Conservation (phyloP, 2,329 filamentous ascomycete species). For the Fusarium odoratissimum region DNA sequence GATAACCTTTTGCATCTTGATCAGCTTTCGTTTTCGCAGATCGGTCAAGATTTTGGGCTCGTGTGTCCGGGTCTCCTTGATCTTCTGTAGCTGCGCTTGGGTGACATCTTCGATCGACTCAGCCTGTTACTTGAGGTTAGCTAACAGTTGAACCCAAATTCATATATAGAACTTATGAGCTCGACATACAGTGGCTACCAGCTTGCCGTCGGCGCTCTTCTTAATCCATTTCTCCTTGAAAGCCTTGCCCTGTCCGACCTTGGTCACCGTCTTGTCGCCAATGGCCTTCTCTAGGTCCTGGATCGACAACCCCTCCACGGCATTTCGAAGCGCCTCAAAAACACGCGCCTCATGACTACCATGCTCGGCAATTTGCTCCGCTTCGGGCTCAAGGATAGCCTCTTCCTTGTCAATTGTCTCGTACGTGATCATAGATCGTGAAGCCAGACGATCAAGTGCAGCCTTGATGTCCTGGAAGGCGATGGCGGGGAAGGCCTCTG, state of each 20-base stretch:
- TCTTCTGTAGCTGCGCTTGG: slow-evolving; percentile 77
- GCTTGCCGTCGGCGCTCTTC: slow-evolving; percentile 68
- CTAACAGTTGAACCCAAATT: not conserved
- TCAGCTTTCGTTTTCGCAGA: slow-evolving; percentile 90
- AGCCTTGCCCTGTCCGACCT: slow-evolving; percentile 93
- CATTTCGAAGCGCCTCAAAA: slow-evolving; percentile 77
- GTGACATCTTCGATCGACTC: slow-evolving; percentile 85
- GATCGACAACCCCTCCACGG: slow-evolving; percentile 84
- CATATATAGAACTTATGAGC: not conserved
- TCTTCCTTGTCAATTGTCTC: slow-evolving; percentile 85
- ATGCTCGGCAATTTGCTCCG: slow-evolving; percentile 75
- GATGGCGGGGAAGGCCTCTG: slow-evolving; percentile 74
- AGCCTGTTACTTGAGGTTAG: slow-evolving; percentile 53
- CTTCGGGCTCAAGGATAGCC: slow-evolving; percentile 79
- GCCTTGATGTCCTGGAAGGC: slow-evolving; percentile 81
- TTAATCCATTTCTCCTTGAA: slow-evolving; percentile 83
- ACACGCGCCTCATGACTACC: slow-evolving; percentile 87
- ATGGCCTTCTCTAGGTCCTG: slow-evolving; percentile 76
- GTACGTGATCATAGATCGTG: slow-evolving; percentile 88
- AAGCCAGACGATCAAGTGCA: slow-evolving; percentile 85
- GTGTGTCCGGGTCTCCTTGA: slow-evolving; percentile 76
- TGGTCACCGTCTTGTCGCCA: slow-evolving; percentile 78
- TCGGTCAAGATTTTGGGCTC: slow-evolving; percentile 84
- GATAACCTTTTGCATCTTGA: slow-evolving; percentile 85
- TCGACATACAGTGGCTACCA: slow-evolving; percentile 62